Conservation (phyloP, 768 basidiomycete genomes). For the Naganishia vishniacii region DNA sequence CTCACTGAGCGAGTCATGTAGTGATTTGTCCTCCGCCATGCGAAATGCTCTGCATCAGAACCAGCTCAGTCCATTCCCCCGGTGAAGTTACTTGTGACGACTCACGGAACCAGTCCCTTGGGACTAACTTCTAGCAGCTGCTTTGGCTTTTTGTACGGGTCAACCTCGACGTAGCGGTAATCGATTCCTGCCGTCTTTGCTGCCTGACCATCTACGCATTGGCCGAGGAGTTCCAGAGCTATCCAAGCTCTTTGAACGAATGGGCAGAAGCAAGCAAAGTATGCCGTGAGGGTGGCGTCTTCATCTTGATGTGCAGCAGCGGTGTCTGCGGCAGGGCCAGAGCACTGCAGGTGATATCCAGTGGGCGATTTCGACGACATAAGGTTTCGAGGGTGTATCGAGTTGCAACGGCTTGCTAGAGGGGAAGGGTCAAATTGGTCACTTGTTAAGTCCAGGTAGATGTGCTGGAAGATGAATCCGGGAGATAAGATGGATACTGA, state of each 20-base stretch:
- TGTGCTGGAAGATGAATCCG: no score
- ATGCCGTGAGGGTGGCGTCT: constrained; percentile 10
- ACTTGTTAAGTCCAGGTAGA: no score
- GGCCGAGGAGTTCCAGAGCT: constrained; percentile 8
- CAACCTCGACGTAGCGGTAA: constrained; percentile 22
- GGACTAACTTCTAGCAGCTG: constrained; percentile 21
- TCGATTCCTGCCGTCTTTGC: constrained; percentile 6
- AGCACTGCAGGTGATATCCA: constrained; percentile 19
- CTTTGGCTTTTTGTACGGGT: constrained; percentile 24
- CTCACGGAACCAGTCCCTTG: constrained; percentile 25
- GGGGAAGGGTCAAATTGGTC: no score
- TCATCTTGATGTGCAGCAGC: not conserved
- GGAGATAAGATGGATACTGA: no score
- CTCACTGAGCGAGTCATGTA: constrained; percentile 20
- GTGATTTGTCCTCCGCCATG: constrained; percentile 8
- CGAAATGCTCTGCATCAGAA: not conserved
- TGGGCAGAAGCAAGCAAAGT: constrained; percentile 25
- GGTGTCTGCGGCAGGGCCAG: constrained; percentile 19
- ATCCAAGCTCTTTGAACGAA: constrained; percentile 25
- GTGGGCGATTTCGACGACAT: constrained; percentile 24
- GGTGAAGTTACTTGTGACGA: not conserved
- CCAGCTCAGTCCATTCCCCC: not conserved
- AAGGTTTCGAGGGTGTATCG: no score
- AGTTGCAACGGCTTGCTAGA: no score
- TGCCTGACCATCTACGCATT: not conserved